phyloP scores from a whole-genome alignment of 1,139 yeast genomes.

The Sugiyamaella sp. region DNA sequence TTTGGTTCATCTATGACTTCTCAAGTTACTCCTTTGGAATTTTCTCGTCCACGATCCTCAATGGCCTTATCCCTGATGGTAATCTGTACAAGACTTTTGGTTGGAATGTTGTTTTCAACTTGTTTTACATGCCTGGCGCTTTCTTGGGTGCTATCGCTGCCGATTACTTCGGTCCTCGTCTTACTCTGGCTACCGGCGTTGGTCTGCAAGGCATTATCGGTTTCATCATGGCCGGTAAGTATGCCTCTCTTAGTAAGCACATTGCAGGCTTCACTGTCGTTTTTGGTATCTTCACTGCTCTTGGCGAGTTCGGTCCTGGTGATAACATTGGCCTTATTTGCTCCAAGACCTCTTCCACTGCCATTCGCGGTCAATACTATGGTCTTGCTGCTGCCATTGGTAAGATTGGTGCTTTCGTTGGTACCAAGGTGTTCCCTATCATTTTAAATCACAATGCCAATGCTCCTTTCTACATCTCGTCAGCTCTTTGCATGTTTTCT shows the following conservation, averaged over 20 bases:
- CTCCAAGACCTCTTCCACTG: constrained; percentile 82
- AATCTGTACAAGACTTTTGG: constrained; percentile 79
- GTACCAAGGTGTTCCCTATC: constrained; percentile 84
- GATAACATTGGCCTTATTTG: constrained; percentile 88
- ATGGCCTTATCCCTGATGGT: constrained; percentile 56
- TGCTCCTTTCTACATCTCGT: constrained; percentile 82
- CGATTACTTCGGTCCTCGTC: constrained; percentile 89
- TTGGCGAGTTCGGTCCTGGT: constrained; percentile 96
- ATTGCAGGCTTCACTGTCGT: constrained; percentile 81
- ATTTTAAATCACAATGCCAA: constrained; percentile 58
- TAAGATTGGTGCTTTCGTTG: constrained; percentile 90
- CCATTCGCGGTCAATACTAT: constrained; percentile 88
- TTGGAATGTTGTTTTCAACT: constrained; percentile 87
- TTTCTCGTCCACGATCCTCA: constrained; percentile 70
- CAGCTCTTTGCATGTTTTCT: constrained; percentile 73
- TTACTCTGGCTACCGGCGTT: constrained; percentile 72
- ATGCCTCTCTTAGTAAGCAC: constrained; percentile 56
- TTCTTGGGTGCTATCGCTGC: constrained; percentile 77
- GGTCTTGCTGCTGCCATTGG: constrained; percentile 92
- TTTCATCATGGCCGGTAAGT: constrained; percentile 79
- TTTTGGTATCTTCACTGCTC: constrained; percentile 80
- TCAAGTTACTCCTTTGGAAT: constrained; percentile 85
- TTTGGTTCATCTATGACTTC: constrained; percentile 93
- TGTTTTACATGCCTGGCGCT: constrained; percentile 90
- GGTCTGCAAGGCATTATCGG: constrained; percentile 76